Base-by-base conservation (phyloP, 805 yeast species). In the Saccharomycopsis babjevae region DNA sequence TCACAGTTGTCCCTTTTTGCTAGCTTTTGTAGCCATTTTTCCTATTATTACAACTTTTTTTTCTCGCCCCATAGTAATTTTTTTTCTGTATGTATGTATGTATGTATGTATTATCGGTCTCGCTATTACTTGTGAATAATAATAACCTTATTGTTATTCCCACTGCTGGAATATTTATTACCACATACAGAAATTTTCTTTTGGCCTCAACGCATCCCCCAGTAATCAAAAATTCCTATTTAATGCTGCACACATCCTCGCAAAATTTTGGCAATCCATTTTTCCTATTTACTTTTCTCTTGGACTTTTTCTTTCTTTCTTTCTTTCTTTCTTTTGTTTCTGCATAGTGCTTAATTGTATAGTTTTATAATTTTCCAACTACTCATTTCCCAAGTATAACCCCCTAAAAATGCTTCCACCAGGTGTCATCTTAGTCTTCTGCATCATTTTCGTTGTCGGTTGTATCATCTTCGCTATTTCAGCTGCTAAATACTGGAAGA, bases 351-450 rank as follows among this genome's bases (percentile, higher is more conserved):
- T 20, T 28, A 11, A 40, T 28, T 34, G 13, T 16, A 16, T 18
- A 36, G 20, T 20, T 25, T 52, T 52, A 16, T 54, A 22, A n/a
- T 22, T 54, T 54, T 11, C 40, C 34, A 20, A 20, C 30, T 43
- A 20, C 8, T n/a, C 15, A 36, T 22, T 20, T 57, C 39, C 42
- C 15, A n/a, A n/a, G n/a, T 22, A 40, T 56, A 56, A 2, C 39
- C 38, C 65, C 61, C 60, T 66, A 63, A 69, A 70, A 71, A 84
- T 83, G 86, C 78, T 84, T 71, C 88, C 89, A 74, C 78, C 84
- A 66, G 89, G 89, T 76, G 89, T 85, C 77, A 84, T 84, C 73
- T 78, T 84, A 72, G 89, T 85, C 67, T 83, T 84, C 76, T 67
- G 72, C 64, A 68, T 73, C 64, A 50, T 73, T 60, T 71, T 71